Evolutionary conservation across 176 grass and related monocot species (phyloP), one percentile per base, ranked within the genome.

Genomic region (Tuctoria greenei): DNA sequence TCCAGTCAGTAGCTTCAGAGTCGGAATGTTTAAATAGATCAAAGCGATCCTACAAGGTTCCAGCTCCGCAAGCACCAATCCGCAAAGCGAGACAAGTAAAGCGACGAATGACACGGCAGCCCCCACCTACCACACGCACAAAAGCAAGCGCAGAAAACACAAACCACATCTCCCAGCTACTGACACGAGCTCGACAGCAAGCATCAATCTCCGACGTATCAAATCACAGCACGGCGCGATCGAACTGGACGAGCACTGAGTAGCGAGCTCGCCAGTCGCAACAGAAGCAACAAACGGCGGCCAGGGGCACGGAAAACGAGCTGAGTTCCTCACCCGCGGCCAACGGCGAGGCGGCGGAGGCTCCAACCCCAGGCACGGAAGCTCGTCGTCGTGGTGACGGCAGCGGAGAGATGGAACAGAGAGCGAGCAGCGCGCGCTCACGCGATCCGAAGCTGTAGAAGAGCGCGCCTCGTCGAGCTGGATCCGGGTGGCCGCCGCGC

Each of bases 1-100:
- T 59, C 26, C 58, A 47, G 15, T 24, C 67, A 47, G 1, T 21
- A 46, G 52, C 28, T 79, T 69, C 74, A 49, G 69, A 75, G 54
- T 67, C 63, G 14, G n/a, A 36, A 35, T 10, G 58, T 49, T 66
- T 66, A 66, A 17, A 78, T 65, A 83, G 61, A 74, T 50, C 60
- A 61, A 67, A 72, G 74, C 34, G 61, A 78, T 73, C 85, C 73
- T 82, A 78, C 67, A 51, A 87, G 85, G 66, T 51, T 87, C 85
- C 85, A 87, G 74, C 80, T 68, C 85, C 85, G 65, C 67, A 83
- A 73, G 61, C 79, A 87, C 80, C 74, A 62, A 86, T 61, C 24
- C 64, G 10, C 71, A 83, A 87, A 87, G 79, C 61, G 51, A 68
- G 46, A 61, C 80, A 66, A 40, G 41, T 79, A 83, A 87, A 83